Evolutionary conservation across 495 filamentous ascomycete genomes (phyloP).

Genomic region (Xylaria acuta): DNA sequence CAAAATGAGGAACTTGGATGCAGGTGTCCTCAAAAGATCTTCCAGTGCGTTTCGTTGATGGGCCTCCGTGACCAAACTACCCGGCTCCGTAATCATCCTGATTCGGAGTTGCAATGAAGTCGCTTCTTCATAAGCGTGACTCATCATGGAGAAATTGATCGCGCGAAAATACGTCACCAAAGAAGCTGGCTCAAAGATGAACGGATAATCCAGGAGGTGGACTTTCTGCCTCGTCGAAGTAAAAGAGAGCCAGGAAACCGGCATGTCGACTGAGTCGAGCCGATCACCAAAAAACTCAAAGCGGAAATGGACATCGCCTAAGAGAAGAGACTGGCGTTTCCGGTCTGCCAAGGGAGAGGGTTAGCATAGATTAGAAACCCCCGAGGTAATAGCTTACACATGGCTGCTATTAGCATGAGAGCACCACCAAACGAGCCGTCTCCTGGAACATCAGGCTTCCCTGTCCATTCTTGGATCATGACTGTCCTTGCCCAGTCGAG

Average conservation of each 20-base stretch:
- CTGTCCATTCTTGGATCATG: constrained; percentile 79
- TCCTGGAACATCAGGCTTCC: constrained; percentile 68
- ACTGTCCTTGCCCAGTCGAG: constrained; percentile 81
- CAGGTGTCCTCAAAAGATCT: constrained; percentile 67
- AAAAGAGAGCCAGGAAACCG: constrained; percentile 72
- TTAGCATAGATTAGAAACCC: constrained; percentile 28
- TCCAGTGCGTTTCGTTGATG: constrained; percentile 58
- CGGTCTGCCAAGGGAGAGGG: constrained; percentile 51
- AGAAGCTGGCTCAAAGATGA: constrained; percentile 74
- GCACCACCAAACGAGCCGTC: constrained; percentile 74
- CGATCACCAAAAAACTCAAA: constrained; percentile 78
- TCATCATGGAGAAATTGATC: constrained; percentile 87
- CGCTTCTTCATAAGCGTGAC: constrained; percentile 72
- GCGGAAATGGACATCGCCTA: constrained; percentile 72
- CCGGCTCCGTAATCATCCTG: constrained; percentile 61
- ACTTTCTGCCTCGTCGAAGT: constrained; percentile 63
- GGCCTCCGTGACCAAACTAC: constrained; percentile 50
- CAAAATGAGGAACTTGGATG: constrained; percentile 76
- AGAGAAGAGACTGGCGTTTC: constrained; percentile 65
- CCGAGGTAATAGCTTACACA: constrained; percentile 60
- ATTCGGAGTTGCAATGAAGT: constrained; percentile 67
- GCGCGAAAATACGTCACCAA: constrained; percentile 86
- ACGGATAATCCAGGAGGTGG: constrained; percentile 82
- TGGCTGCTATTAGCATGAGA: constrained; percentile 73
- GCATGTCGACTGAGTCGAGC: constrained; percentile 77